phyloP scores from a whole-genome alignment of 306 rosid species.

The Cucumis cinereus region DNA sequence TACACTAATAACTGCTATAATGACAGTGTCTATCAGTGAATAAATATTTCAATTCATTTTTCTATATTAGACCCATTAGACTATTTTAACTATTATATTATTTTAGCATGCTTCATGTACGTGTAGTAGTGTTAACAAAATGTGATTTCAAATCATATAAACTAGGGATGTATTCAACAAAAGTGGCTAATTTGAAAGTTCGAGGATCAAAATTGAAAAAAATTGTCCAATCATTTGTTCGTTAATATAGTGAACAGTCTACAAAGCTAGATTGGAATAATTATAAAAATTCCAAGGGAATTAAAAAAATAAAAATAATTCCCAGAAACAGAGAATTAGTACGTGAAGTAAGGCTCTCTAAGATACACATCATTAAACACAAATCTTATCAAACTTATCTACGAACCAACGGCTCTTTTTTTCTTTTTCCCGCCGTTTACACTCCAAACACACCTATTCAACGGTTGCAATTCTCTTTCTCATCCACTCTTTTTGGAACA shows the following conservation, averaged over 20 bases:
- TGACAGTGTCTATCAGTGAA: too few relatives aligned
- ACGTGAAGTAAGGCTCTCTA: background rate
- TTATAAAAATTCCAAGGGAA: background rate
- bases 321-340: background rate
- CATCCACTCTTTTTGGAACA: conserved; percentile 42
- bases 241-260: background rate
- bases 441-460: background rate
- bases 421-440: background rate
- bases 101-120: too few relatives aligned
- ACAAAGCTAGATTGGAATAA: background rate
- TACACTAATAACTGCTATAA: too few relatives aligned
- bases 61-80: too few relatives aligned
- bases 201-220: background rate
- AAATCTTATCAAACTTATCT: background rate
- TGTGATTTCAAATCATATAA: too few relatives aligned
- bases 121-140: too few relatives aligned
- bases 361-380: background rate
- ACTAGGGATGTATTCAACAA: too few relatives aligned
- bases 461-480: conserved; percentile 70
- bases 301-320: background rate
- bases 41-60: too few relatives aligned
- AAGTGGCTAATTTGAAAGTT: too few relatives aligned
- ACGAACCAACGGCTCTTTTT: background rate
- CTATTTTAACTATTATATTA: too few relatives aligned
- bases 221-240: background rate